Conservation (phyloP, 2,329 filamentous ascomycete species). For the Aspergillus carbonarius region DNA sequence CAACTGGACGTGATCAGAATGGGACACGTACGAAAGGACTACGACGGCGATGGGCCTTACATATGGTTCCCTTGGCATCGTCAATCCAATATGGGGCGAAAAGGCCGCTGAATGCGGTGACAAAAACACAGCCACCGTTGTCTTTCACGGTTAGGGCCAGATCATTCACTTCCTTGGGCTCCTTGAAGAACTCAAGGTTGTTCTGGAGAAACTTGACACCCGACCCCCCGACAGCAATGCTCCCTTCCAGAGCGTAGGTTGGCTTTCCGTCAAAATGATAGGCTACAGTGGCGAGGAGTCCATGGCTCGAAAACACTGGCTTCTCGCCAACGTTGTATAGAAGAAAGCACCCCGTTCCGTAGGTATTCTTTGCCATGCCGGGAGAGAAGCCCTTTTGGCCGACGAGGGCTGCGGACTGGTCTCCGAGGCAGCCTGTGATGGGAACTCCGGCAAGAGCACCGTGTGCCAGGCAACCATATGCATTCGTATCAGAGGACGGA, state of each 20-base stretch:
- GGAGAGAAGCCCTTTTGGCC: conserved; percentile 81
- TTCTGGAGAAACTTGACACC: conserved; percentile 74
- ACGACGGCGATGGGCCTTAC: conserved; percentile 43
- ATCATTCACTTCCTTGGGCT: conserved; percentile 62
- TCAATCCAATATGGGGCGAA: conserved; percentile 96
- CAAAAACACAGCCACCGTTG: conserved; percentile 81
- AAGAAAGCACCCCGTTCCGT: conserved; percentile 85
- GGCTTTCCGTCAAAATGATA: conserved; percentile 73
- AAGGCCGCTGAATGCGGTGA: conserved; percentile 86
- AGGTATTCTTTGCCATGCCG: conserved; percentile 85
- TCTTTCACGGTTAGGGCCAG: conserved; percentile 65
- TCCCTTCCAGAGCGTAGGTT: conserved; percentile 80
- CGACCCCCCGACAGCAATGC: conserved; percentile 77
- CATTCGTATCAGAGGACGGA: conserved; percentile 69
- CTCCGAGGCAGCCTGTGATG: conserved; percentile 79
- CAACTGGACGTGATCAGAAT: conserved; percentile 50
- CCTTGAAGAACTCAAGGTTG: conserved; percentile 61
- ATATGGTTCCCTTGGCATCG: conserved; percentile 85
- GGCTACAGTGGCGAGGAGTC: conserved; percentile 78
- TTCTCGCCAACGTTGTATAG: conserved; percentile 83
- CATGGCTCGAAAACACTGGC: conserved; percentile 80
- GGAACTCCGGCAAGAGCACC: conserved; percentile 66
- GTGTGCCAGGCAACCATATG: conserved; percentile 65
- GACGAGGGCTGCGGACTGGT: conserved; percentile 82
- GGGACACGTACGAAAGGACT: not conserved